Evolutionary conservation across 441 rosid species (phyloP), one percentile per base, ranked within the genome.

Genomic region (Jatropha podagrica): DNA sequence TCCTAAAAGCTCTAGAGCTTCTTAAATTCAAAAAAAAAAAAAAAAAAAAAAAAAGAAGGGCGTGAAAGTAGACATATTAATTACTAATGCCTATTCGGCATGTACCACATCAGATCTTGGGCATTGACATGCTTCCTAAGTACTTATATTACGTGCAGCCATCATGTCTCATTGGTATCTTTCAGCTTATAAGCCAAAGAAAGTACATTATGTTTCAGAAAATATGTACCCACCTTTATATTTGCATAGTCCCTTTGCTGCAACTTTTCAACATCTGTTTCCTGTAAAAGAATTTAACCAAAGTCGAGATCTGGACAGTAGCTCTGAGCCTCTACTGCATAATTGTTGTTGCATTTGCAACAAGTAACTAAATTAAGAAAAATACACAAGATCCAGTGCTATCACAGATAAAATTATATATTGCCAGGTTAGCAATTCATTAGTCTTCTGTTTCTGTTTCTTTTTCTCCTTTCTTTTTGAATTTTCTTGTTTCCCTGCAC

Each of bases 241-340:
- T 88, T 95, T 69, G 73, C 75, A 74, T 93, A 95, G 85, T 95
- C 96, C 77, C 99, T 85, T 80, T 90, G 88, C 86, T 91, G 99
- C 76, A 95, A 88, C 69, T 88, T 90, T 87, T 95, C 99, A 73
- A 93, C 89, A 83, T 93, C 99, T 64, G 91, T 87, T 89, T 95
- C 98, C 96, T 95, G 88, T 51, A 69, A 84, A 76, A 62, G 7
- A 75, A 54, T 58, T 63, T 63, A 49, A 74, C 61, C 65, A 72
- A 77, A 51, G 68, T 75, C 73, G 74, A 42, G 61, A 54, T 65
- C 27, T 51, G 69, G 72, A 56, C 23, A 59, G 2, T 49, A 51
- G 55, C 38, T 56, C 41, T 18, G 44, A 38, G 18, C 52, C 52
- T 2, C 49, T n/a, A 32, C 18, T 42, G 54, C 32, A 18, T 15